These are phyloP conservation scores for Casuarina cunninghamiana DNA, from an alignment of 306 rosid species.

Conservation along the genomic window DNA sequence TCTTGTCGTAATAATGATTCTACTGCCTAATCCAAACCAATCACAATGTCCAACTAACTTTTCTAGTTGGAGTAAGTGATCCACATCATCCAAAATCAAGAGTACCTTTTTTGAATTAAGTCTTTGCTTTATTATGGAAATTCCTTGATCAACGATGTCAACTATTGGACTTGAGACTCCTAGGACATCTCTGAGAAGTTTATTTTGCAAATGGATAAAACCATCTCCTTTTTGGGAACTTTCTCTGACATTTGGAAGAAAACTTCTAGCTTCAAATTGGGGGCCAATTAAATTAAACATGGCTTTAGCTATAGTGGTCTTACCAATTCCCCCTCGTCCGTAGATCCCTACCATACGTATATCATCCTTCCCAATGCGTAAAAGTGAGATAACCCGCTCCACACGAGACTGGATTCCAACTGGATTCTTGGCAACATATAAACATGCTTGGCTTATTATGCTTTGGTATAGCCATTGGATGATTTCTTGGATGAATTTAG, in stretches of 20 bases:
- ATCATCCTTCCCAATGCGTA: constrained; percentile 1
- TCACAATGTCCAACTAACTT: neutral
- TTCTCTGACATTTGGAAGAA: neutral
- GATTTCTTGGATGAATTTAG: neutral
- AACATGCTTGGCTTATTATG: neutral
- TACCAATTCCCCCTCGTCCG: constrained; percentile 37
- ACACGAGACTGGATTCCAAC: constrained; percentile 30
- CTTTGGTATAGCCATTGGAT: no score
- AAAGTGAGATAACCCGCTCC: neutral
- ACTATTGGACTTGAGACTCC: neutral
- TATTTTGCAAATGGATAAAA: neutral
- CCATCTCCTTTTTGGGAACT: neutral
- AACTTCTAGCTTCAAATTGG: neutral
- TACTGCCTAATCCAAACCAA: neutral
- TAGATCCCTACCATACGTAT: constrained; percentile 31
- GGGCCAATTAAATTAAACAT: neutral
- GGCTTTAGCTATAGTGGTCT: constrained; percentile 42
- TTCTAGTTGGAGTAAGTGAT: neutral
- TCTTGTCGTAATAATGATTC: no score
- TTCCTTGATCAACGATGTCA: neutral
- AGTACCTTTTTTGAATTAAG: neutral
- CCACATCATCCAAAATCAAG: neutral
- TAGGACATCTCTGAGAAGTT: neutral
- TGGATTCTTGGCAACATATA: constrained; percentile 1
- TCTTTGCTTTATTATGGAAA: neutral